Base-by-base conservation (phyloP, 164 flowering plant species). In the Nymphaea thermarum region DNA sequence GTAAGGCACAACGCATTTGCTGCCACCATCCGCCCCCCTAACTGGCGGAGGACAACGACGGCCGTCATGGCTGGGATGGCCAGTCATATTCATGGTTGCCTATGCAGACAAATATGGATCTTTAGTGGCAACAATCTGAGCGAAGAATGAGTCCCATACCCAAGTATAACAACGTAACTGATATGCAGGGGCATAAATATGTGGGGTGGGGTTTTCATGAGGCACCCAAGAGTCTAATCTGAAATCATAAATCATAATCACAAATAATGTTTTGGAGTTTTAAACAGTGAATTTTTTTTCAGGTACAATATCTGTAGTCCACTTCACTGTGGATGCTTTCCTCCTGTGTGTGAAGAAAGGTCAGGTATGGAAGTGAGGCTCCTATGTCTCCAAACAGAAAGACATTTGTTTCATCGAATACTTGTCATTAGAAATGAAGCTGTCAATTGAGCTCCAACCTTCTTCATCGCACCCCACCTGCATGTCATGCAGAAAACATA, bases 61-160 rank as follows among this genome's bases (percentile, higher is more conserved):
- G 98, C 73, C 74, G 87, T 97, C 94, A 92, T 4, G 98, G 97
- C 80, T 95, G 98, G 41, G 65, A 67, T 4, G 94, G 99, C 96
- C 97, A 95, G 64, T 95, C 87, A 66, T 95, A 95, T 69, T 95
- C 98, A 71, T 95, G 99, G 72, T 95, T 95, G 55, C 99, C 99
- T 64, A 95, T 89, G 81, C 98, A 92, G 3, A 92, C 99, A 76
- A 96, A 75, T 92, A 95, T 3, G 97, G 85, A 15, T 86, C 84
- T 71, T 71, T 82, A 55, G 96, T 83, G 7, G 99, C 99, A 64
- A 90, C 94, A 51, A 92, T 82, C 76, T 84, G 99, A 66, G 75
- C 68, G 75, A 95, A 95, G 72, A 92, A 92, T 47, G 83, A 76
- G 71, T 95, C 99, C 99, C 99, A 95, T 70, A 95, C 44, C 97